Base-by-base conservation (phyloP, 2,329 filamentous ascomycete species). In the Aspergillus sp. region DNA sequence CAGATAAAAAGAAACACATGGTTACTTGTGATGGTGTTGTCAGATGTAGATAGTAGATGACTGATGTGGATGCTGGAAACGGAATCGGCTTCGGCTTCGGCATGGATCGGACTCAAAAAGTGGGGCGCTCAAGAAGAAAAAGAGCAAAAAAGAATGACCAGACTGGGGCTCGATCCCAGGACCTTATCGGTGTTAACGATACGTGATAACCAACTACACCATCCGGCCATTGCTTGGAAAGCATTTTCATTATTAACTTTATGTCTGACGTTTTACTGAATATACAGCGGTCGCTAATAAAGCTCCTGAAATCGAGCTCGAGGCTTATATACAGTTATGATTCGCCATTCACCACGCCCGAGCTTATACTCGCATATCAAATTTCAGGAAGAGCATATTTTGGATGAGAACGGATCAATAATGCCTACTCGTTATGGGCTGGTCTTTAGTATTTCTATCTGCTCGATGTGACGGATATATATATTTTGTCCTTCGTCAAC, bases 131-230 rank as follows among this genome's bases (percentile, higher is more conserved):
- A 9, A 19, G 2, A 1, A 3, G 21, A 6, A 15, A 6, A 32
- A 36, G n/a, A 25, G 39, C 21, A 41, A 30, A 32, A 21, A 30
- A 21, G 15, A n/a, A 55, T 55, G 53, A 55, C 53, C 53, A 55
- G 53, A 55, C 53, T 55, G 53, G 53, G 53, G 53, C 53, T 55
- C 53, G 53, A 55, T 55, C 53, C 53, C 53, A 55, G 53, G 53
- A 55, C 53, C 53, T 55, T 55, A 55, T 55, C 53, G 53, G 53
- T 55, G 68, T 55, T 55, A 55, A 55, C 53, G 53, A 72, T 69
- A 71, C 67, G 70, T 72, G 70, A 72, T 72, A 68, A 72, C 68
- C 70, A 70, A 70, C 69, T 72, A 72, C 70, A 69, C 68, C 65
- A 72, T 70, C 69, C 70, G 64, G 68, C 69, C 67, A 63, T 56